Evolutionary conservation across 192 early-diverging fungal species (phyloP), one percentile per base, ranked within the genome.

Genomic region (Backusella macrospora): DNA sequence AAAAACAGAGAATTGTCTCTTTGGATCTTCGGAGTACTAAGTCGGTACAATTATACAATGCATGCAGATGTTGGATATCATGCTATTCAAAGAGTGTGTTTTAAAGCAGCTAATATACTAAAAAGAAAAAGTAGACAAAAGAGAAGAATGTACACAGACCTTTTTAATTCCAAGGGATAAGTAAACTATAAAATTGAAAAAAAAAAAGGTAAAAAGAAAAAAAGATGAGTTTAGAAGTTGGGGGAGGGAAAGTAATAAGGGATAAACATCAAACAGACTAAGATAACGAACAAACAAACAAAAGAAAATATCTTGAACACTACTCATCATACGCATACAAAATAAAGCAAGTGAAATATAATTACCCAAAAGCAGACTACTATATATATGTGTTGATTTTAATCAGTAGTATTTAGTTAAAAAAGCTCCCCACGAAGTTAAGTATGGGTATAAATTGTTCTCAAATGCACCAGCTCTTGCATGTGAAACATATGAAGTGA

Each of bases 131-230:
- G 52, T 59, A 59, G 52, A 59, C 21, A 26, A 55, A 55, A 23
- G 21, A 59, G 52, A 59, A 59, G 52, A 59, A 59, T 59, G 52
- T 59, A 59, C 52, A 59, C 52, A 59, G 52, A 59, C 52, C 52
- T 59, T 59, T 52, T 59, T 59, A 59, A 59, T 59, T 59, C 52
- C 52, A 59, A 59, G 52, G 52, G 52, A 59, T 26, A 26, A 59
- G 52, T 59, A 59, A 59, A 59, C 52, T 59, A 59, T 59, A 59
- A 59, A 21, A 10, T 26, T 59, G 52, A 59, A 59, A 52, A 55
- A 59, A 59, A 55, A 55, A 21, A 21, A 55, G n/a, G n/a, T n/a
- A n/a, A n/a, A n/a, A n/a, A n/a, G n/a, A 55, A 55, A 21, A 8
- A 55, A 55, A 21, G 49, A 55, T 55, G 49, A 23, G 49, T 55